Base-by-base conservation (phyloP, 1,284 basidiomycete genomes). In the Cerrena zonata region DNA sequence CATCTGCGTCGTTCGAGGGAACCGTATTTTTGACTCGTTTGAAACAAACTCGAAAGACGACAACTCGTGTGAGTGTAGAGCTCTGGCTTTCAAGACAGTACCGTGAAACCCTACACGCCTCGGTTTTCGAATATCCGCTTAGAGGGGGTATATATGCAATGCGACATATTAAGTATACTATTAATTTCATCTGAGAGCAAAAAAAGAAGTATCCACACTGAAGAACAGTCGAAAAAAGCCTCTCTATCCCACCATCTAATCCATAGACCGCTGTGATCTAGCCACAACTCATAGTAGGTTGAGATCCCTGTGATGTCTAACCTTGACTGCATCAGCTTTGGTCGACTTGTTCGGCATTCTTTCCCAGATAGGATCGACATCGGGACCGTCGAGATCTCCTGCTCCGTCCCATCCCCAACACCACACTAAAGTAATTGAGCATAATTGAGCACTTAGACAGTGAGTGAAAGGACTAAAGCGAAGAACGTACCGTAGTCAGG, bases 321-420 rank as follows among this genome's bases (percentile, higher is more conserved):
- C 80, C 36, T 69, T 62, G 43, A 96, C 86, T 1, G 86, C 69
- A 46, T 84, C 80, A 1, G 75, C 51, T 12, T 68, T 69, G 48
- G 71, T 82, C 19, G 86, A 80, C 61, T 76, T 80, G 58, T 87
- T 82, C 18, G 89, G 77, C 82, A 89, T 88, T 26, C 68, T 63
- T 67, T 96, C 94, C 94, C 94, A 97, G 55, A 97, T 88, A 5
- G 94, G 94, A 62, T 96, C 94, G 3, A 96, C 91, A 61, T 93
- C 91, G 0, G 91, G 92, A 41, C 91, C 93, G 56, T 95, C 94
- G 22, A 97, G 77, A 65, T 96, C 94, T 42, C 94, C 94, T 2
- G 94, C 94, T 34, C 94, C 94, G 64, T 97, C 94, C 94, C 94
- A 97, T 21, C 94, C 94, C 94, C 94, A 96, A 66, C 93, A 96